Conservation (phyloP, 116 monocot species). For the Posidonia oceanica region DNA sequence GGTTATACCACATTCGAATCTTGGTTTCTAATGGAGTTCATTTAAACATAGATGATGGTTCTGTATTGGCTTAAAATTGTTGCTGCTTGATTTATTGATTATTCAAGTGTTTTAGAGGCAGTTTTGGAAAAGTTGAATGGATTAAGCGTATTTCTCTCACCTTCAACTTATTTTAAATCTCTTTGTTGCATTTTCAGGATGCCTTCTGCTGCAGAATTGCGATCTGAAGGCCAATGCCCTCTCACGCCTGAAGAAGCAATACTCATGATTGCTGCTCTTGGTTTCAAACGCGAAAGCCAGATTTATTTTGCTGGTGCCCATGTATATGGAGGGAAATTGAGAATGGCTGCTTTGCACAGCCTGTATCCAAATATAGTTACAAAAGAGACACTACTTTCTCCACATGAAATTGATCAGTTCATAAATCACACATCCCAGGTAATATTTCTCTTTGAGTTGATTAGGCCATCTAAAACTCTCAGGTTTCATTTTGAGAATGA, state of each 20-base stretch:
- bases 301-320: slow-evolving; percentile 91
- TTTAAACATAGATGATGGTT: too few species aligned
- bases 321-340: slow-evolving; percentile 83
- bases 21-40: too few species aligned
- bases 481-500: too few species aligned
- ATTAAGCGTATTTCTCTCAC: neutral
- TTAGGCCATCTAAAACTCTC: too few species aligned
- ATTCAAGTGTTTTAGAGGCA: too few species aligned
- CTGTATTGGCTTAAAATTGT: too few species aligned
- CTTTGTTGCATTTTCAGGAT: slow-evolving; percentile 31
- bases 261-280: slow-evolving; percentile 87
- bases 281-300: slow-evolving; percentile 68
- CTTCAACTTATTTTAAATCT: neutral
- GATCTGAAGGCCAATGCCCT: slow-evolving; percentile 90
- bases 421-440: slow-evolving; percentile 84
- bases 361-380: slow-evolving; percentile 80
- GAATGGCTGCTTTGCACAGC: slow-evolving; percentile 72
- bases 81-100: too few species aligned
- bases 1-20: too few species aligned
- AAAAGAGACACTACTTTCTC: slow-evolving; percentile 75
- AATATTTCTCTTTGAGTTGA: neutral
- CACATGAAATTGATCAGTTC: slow-evolving; percentile 72
- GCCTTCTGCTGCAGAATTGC: slow-evolving; percentile 50
- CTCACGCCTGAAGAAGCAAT: slow-evolving; percentile 96
- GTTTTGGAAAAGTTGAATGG: too few species aligned